phyloP scores from a whole-genome alignment of 306 rosid genomes.

The Luffa aegyptiaca region DNA sequence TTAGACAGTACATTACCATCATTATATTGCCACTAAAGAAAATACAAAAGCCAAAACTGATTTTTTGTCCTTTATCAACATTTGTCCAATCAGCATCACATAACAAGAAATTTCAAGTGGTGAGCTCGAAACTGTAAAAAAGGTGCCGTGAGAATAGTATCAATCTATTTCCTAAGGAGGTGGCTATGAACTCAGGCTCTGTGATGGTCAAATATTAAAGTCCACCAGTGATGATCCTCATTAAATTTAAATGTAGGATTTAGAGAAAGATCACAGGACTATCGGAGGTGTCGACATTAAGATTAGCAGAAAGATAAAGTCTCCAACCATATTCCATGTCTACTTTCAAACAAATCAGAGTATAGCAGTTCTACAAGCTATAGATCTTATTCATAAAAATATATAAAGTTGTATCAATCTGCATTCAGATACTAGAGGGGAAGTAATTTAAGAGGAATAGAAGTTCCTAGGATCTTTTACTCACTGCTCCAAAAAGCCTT shows the following conservation, averaged over 20 bases:
- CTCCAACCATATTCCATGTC: neutral
- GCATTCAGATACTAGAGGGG: neutral
- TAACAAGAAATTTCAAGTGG: too few relatives aligned
- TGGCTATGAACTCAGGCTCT: too few relatives aligned
- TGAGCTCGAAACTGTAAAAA: too few relatives aligned
- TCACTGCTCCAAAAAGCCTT: slow-evolving; percentile 44
- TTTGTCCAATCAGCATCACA: too few relatives aligned
- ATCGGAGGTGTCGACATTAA: neutral
- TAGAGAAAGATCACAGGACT: neutral
- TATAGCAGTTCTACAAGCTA: neutral
- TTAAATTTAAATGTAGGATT: neutral
- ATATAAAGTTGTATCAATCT: neutral
- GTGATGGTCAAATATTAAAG: too few relatives aligned
- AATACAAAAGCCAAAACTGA: too few relatives aligned
- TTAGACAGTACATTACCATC: too few relatives aligned
- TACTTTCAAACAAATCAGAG: neutral
- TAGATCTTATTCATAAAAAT: neutral
- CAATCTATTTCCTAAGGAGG: too few relatives aligned
- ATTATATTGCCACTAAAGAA: too few relatives aligned
- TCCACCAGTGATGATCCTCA: neutral
- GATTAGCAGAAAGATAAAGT: neutral
- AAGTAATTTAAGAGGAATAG: neutral
- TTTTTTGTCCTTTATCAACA: too few relatives aligned
- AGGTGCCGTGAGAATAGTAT: too few relatives aligned
- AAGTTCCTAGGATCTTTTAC: neutral